Conservation (phyloP, 768 basidiomycete species). For the Boletus rubroflammeus region DNA sequence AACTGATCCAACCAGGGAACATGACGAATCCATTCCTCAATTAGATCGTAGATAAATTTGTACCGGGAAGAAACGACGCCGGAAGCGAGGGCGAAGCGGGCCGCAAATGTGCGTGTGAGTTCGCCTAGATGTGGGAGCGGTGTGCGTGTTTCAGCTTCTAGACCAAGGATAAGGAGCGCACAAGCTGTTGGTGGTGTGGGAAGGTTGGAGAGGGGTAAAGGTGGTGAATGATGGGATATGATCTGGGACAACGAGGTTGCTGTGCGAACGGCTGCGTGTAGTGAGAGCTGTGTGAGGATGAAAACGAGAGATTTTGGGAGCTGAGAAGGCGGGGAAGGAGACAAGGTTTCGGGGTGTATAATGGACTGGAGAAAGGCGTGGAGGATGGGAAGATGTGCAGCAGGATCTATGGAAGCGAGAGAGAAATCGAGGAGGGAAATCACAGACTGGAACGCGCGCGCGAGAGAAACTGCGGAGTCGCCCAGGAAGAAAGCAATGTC, state of each 20-base stretch:
- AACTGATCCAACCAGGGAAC: conserved; percentile 74
- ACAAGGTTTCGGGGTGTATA: conserved; percentile 30
- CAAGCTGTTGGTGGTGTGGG: conserved; percentile 54
- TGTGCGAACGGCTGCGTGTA: conserved; percentile 39
- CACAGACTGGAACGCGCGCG: conserved; percentile 53
- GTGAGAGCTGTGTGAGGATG: conserved; percentile 38
- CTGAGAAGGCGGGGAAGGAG: conserved; percentile 23
- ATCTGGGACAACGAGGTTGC: conserved; percentile 45
- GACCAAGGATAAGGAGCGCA: conserved; percentile 62
- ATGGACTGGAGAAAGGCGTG: conserved; percentile 48
- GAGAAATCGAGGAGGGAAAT: conserved; percentile 49
- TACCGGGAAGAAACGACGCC: conserved; percentile 66
- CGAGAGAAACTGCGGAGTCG: conserved; percentile 47
- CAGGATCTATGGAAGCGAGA: conserved; percentile 54
- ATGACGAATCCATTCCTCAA: conserved; percentile 57
- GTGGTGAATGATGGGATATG: conserved; percentile 39
- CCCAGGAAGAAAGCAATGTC: conserved; percentile 68
- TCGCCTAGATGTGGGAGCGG: conserved; percentile 51
- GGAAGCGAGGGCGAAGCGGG: conserved; percentile 47
- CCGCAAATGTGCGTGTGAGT: conserved; percentile 56
- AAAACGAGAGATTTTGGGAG: conserved; percentile 34
- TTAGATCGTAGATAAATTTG: conserved; percentile 56
- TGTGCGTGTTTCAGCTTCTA: conserved; percentile 62
- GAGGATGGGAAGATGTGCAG: conserved; percentile 54
- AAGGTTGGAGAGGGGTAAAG: conserved; percentile 38